Conservation (phyloP, 208 protist species). For the Trypanosoma boissoni region DNA sequence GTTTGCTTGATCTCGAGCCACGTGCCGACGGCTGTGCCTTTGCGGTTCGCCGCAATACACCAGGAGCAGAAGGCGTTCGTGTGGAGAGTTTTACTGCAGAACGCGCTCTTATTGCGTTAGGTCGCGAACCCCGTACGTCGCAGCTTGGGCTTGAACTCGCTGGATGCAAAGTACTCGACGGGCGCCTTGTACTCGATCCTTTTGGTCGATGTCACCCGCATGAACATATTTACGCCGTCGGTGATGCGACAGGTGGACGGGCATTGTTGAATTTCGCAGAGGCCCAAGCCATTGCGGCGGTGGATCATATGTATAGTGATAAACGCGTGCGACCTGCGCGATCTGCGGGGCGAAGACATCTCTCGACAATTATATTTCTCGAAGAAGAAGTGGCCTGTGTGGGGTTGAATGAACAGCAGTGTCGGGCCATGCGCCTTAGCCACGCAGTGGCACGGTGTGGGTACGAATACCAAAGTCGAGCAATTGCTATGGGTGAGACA, state of each 20-base stretch:
- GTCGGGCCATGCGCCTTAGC: slow-evolving; percentile 34
- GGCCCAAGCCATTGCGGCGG: slow-evolving; percentile 36
- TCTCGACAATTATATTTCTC: slow-evolving; percentile 53
- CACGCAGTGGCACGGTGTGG: slow-evolving; percentile 52
- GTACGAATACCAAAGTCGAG: slow-evolving; percentile 42
- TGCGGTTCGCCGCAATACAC: slow-evolving; percentile 35
- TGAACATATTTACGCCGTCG: slow-evolving; percentile 73
- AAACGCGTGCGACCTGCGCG: slow-evolving; percentile 23
- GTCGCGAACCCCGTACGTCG: slow-evolving; percentile 44
- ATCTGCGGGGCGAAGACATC: slow-evolving; percentile 27
- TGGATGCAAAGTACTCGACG: slow-evolving; percentile 43
- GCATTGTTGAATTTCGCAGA: slow-evolving; percentile 46
- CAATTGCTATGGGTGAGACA: slow-evolving; percentile 40
- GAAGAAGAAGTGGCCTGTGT: slow-evolving; percentile 62
- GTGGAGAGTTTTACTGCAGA: slow-evolving; percentile 55
- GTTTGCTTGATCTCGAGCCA: slow-evolving; percentile 54
- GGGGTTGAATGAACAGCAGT: slow-evolving; percentile 67
- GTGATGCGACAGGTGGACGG: slow-evolving; percentile 39
- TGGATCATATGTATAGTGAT: slow-evolving; percentile 64
- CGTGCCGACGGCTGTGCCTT: slow-evolving; percentile 39
- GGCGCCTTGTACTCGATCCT: slow-evolving; percentile 37
- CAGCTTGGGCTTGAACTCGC: slow-evolving; percentile 59
- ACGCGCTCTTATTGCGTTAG: slow-evolving; percentile 52
- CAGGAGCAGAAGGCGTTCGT: background rate
- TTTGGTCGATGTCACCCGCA: slow-evolving; percentile 58